A percentile compares a stretch with the other conserved stretches of the same genome.
Conservation (phyloP, 2,329 filamentous ascomycete species). For the Stachybotrys echinatus region DNA sequence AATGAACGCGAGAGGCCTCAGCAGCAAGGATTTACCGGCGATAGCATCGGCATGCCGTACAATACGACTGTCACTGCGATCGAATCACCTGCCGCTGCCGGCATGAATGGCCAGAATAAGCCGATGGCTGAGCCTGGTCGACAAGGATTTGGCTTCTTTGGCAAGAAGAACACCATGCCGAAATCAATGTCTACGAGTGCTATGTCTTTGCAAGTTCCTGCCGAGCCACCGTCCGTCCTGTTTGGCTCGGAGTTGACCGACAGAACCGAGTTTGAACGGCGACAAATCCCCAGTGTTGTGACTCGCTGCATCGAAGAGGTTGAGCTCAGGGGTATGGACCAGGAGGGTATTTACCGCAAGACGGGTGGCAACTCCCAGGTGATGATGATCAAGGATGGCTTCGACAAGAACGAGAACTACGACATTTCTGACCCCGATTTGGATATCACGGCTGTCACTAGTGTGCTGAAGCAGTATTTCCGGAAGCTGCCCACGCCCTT, state of each 20-base stretch:
- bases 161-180: constrained; percentile 46
- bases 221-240: constrained; percentile 52
- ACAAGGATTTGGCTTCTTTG: constrained; percentile 69
- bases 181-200: constrained; percentile 45
- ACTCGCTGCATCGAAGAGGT: constrained; percentile 95
- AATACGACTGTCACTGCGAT: constrained; percentile 58
- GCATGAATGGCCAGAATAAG: constrained; percentile 7
- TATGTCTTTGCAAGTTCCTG: constrained; percentile 32
- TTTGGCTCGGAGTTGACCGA: constrained; percentile 88
- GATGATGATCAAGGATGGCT: constrained; percentile 84
- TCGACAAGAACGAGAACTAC: constrained; percentile 78
- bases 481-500: constrained; percentile 84
- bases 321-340: constrained; percentile 91
- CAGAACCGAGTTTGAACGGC: constrained; percentile 81
- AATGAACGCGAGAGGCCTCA: constrained; percentile 51
- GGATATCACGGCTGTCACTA: constrained; percentile 95
- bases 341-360: constrained; percentile 97
- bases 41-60: constrained; percentile 66
- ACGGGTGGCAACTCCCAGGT: constrained; percentile 89
- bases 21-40: constrained; percentile 50
- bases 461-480: constrained; percentile 96
- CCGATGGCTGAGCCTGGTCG: constrained; percentile 30
- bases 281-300: constrained; percentile 84
- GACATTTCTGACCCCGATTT: constrained; percentile 92
- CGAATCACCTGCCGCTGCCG: constrained; percentile 35